Evolutionary conservation across 805 yeast genomes (phyloP).

Genomic region (Yamadazyma phyllophila): DNA sequence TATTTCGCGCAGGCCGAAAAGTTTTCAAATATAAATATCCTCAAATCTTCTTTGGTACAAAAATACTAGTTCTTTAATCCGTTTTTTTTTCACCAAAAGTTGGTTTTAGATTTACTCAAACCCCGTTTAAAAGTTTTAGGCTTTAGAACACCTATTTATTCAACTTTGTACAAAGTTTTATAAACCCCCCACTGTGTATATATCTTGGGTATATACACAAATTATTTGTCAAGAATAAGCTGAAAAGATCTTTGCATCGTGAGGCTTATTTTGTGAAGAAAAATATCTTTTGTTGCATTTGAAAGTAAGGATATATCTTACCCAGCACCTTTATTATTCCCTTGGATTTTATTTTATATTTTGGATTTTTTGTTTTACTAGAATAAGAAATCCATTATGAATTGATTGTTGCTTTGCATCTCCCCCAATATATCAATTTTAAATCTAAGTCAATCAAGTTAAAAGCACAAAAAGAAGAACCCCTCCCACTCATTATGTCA

Average conservation of each 20-base stretch:
- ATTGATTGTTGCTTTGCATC: conserved; percentile 3
- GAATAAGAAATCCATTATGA: conserved; percentile 6
- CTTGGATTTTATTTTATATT: neutral
- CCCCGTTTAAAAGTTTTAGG: conserved; percentile 6
- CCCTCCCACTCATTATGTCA: conserved; percentile 13
- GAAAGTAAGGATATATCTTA: too few relatives aligned
- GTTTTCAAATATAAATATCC: conserved; percentile 8
- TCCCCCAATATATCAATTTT: neutral
- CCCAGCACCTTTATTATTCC: too few relatives aligned
- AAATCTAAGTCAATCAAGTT: neutral
- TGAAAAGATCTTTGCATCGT: neutral
- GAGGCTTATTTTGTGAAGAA: neutral
- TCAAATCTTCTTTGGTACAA: neutral
- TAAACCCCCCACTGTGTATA: conserved; percentile 1
- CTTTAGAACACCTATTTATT: conserved; percentile 3
- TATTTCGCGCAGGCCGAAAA: conserved; percentile 7
- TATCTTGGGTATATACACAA: conserved; percentile 6
- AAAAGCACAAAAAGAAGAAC: neutral
- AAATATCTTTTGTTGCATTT: neutral
- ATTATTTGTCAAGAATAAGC: neutral
- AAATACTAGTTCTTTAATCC: conserved; percentile 4
- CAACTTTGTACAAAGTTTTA: conserved; percentile 7
- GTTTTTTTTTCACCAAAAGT: neutral
- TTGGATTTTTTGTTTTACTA: conserved; percentile 2
- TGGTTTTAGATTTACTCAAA: conserved; percentile 4